Evolutionary conservation across 306 rosid genomes (phyloP), one percentile per base, ranked within the genome.

Genomic region (Quercus cerris): DNA sequence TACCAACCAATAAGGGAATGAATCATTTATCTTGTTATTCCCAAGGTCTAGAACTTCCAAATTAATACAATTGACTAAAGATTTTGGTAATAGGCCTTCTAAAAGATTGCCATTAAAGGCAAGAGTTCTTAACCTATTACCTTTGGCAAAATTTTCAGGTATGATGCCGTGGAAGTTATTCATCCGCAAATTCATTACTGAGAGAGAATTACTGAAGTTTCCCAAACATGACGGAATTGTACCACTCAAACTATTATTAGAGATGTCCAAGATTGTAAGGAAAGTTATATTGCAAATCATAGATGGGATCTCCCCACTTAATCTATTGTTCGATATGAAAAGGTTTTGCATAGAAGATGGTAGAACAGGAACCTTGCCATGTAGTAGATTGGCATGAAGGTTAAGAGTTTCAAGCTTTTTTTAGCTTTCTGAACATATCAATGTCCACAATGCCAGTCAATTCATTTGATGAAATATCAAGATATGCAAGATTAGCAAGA

Each of bases 31-130:
- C 15, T 31, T 35, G 70, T 86, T 86, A 6, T 78, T 38, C 35
- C 86, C 90, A 46, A 89, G 22, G 71, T 89, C 87, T 22, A 89
- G 23, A 79, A 86, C 56, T 74, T 83, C 25, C 2, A 89, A 75
- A 0, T 1, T 0, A 1, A 11, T 17, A 19, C 91, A 87, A 0
- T 67, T 14, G 1, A 38, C 18, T 71, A 86, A 74, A 30, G 84
- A 74, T 0, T 0, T 35, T 38, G 89, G 90, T 27, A 84, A 7
- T 0, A 75, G 55, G 44, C 94, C 90, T 31, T 78, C 59, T 30
- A 86, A 20, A 4, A 5, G 86, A 18, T 90, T 87, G 18, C 33
- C 72, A 41, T 84, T 78, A 2, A 87, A 49, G 12, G 78, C 75
- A 17, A 82, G 49, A n/a, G 70, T 78, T 62, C 66, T n/a, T 4